Base-by-base conservation (phyloP, 805 yeast genomes). In the Teunomyces barrocoloradensis region DNA sequence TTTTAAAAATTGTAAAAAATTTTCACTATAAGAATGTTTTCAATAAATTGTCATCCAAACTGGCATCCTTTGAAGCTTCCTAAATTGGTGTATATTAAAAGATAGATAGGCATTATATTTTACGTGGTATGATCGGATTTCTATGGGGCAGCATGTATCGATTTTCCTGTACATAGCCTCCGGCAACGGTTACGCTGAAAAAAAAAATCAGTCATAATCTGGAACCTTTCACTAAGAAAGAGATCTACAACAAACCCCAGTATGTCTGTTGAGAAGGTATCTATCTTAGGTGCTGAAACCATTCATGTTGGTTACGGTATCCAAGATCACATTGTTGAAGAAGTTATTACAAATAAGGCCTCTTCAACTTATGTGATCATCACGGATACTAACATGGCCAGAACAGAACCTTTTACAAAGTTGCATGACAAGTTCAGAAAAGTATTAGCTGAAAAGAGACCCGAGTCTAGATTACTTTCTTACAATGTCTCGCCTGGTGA, bases 291-390 rank as follows among this genome's bases (percentile, higher is more conserved):
- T 13, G 69, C 80, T 52, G 90, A 90, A 46, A 75, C 85, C 48
- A 89, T 94, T 68, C 96, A 89, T 66, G 90, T 94, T 51, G 99
- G 99, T 32, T 89, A 84, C 71, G 80, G 84, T 45, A 83, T 91
- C 56, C 83, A 81, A 56, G 74, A 78, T 49, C 91, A 88, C 58
- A 83, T 92, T 46, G 87, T 89, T 48, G 64, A 73, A 6, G 88
- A 87, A 53, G 79, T 85, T 39, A 73, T 90, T 32, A 57, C 66
- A 7, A 74, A 75, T 28, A 75, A 84, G 57, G 78, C 83, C 43
- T 88, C 97, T 5, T 89, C 97, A 5, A 92, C 98, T 9, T 94
- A 94, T 71, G 96, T 91, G 50, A 74, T 94, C 50, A 79, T 94
- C 53, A 89, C 96, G 33, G 99, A 94, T 67, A 71, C 87, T 25